A percentile compares a stretch with the other conserved stretches of the same genome.
These are phyloP conservation scores for Conticribra guillardii DNA, from an alignment of 108 stramenopile genomes.

Conservation along the genomic window DNA sequence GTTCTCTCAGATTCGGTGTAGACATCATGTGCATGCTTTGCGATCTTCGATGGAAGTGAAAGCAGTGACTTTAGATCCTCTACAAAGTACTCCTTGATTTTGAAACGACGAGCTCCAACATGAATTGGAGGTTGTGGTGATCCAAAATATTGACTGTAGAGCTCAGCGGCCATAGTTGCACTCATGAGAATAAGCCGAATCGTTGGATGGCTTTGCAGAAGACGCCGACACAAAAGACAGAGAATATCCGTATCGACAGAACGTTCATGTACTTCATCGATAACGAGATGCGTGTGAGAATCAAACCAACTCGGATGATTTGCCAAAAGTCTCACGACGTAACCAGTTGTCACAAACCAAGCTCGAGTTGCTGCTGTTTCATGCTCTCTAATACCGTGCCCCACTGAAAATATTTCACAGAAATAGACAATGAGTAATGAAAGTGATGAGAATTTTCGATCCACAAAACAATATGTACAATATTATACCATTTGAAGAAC, in stretches of 20 bases:
- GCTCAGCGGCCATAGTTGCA: conserved; percentile 85
- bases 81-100: conserved; percentile 79
- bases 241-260: conserved; percentile 86
- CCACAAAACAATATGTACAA: too few species aligned
- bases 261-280: conserved; percentile 92
- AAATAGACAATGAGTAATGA: not conserved
- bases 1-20: conserved; percentile 52
- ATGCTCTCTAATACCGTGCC: conserved; percentile 86
- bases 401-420: conserved; percentile 48
- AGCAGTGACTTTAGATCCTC: conserved; percentile 68
- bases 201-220: conserved; percentile 65
- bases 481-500: too few species aligned
- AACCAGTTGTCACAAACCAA: conserved; percentile 92
- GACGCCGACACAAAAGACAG: conserved; percentile 80
- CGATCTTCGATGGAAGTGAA: conserved; percentile 46
- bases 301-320: conserved; percentile 82
- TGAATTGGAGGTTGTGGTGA: conserved; percentile 66
- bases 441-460: too few species aligned
- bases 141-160: conserved; percentile 87
- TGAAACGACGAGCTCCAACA: conserved; percentile 79
- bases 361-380: conserved; percentile 71
- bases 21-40: conserved; percentile 47
- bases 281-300: conserved; percentile 77
- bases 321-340: conserved; percentile 86
- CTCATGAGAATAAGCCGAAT: conserved; percentile 92